Percentiles rank a stretch among this genome's conserved stretches.
These are phyloP conservation scores for Citrus trifoliata DNA, from an alignment of 345 rosid species.

Conservation along the genomic window DNA sequence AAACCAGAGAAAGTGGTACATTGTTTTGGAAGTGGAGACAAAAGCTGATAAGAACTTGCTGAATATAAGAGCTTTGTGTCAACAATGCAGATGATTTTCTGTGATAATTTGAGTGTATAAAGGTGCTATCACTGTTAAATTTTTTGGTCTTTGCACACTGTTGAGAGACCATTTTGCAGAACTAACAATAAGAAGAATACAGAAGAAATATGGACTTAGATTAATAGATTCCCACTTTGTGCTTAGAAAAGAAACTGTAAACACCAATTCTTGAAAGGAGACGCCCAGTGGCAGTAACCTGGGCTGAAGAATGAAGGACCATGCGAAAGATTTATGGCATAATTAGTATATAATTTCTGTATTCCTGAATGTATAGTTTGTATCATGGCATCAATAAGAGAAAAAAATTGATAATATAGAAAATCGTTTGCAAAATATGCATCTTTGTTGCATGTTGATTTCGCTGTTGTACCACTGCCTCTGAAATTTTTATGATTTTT, in stretches of 20 bases:
- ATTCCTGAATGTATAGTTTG: neutral
- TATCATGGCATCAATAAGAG: neutral
- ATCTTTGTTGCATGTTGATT: neutral
- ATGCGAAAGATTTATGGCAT: neutral
- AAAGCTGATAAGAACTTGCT: constrained; percentile 43
- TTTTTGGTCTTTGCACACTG: neutral
- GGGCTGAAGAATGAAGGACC: neutral
- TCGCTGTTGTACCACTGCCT: neutral
- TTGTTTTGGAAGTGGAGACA: constrained; percentile 41
- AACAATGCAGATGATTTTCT: neutral
- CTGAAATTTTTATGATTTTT: neutral
- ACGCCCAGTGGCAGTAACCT: neutral
- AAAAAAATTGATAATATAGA: neutral
- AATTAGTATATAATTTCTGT: neutral
- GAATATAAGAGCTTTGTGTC: constrained; percentile 9
- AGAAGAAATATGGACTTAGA: neutral
- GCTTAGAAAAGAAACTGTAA: neutral
- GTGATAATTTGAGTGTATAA: neutral
- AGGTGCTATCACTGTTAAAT: neutral
- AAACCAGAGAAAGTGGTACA: constrained; percentile 42
- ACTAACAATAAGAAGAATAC: neutral
- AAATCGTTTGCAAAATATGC: neutral
- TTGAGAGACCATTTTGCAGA: neutral
- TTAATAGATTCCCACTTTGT: neutral
- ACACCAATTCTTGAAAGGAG: neutral